A percentile compares a stretch with the other conserved stretches of the same genome.
phyloP scores from a whole-genome alignment of 179 eudicot genomes.

The Silene vulgaris region DNA sequence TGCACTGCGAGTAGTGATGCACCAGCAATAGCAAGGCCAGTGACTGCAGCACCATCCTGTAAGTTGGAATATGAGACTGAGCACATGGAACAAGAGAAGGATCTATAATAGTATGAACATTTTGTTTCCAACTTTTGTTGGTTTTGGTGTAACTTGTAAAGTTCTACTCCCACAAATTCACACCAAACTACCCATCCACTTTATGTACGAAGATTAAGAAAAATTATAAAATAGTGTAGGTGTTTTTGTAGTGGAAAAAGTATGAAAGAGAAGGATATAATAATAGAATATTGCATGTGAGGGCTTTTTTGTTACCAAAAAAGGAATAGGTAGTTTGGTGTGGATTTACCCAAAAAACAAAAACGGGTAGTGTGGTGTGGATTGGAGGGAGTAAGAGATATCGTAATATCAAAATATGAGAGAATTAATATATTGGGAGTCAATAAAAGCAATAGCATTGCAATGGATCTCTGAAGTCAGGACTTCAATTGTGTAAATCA shows the following conservation, averaged over 20 bases:
- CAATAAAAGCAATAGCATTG: neutral
- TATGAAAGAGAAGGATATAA: too few species aligned
- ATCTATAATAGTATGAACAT: neutral
- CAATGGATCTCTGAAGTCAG: neutral
- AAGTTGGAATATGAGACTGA: slow-evolving; percentile 5
- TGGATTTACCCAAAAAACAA: too few species aligned
- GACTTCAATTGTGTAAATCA: neutral
- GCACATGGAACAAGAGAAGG: neutral
- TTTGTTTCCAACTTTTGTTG: neutral
- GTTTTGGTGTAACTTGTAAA: neutral
- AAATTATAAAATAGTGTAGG: too few species aligned
- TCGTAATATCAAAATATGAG: neutral
- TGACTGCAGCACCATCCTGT: slow-evolving; percentile 97
- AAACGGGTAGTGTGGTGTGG: too few species aligned
- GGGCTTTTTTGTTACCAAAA: too few species aligned
- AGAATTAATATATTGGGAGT: neutral
- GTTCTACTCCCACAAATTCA: too few species aligned
- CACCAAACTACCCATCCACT: too few species aligned
- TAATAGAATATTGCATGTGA: too few species aligned
- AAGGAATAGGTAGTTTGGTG: too few species aligned
- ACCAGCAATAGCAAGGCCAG: slow-evolving; percentile 82
- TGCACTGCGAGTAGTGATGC: slow-evolving; percentile 90
- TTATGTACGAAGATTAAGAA: too few species aligned
- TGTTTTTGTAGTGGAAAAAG: too few species aligned
- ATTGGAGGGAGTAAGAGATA: too few species aligned